Evolutionary conservation across 345 rosid genomes (phyloP).

Genomic region (Firmiana major): DNA sequence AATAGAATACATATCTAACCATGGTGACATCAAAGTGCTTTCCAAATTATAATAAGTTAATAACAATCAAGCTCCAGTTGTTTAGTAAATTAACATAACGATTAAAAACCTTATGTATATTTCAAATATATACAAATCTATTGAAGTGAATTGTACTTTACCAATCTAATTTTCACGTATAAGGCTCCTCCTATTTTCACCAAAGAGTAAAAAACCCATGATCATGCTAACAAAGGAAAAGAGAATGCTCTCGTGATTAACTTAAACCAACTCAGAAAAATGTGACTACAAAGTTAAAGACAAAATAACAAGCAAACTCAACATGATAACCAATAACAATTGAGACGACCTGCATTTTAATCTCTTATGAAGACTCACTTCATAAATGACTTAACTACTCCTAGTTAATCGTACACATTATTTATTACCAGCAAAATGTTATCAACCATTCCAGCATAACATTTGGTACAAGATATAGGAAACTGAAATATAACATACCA

Average conservation of each 20-base stretch:
- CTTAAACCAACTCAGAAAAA: neutral
- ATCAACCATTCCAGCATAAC: neutral
- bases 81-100: neutral
- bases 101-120: neutral
- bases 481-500: constrained; percentile 18
- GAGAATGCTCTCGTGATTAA: too few relatives aligned
- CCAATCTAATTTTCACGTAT: too few relatives aligned
- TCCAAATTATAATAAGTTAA: neutral
- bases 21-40: neutral
- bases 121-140: neutral
- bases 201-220: too few relatives aligned
- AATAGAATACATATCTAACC: too few relatives aligned
- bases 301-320: neutral
- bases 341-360: neutral
- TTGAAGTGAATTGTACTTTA: neutral
- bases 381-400: neutral
- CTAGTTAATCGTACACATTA: neutral
- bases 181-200: too few relatives aligned
- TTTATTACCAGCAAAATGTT: neutral
- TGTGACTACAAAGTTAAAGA: neutral
- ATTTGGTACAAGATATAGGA: neutral
- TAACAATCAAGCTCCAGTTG: neutral
- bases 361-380: neutral
- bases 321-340: neutral
- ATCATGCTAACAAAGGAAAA: too few relatives aligned